A percentile compares a stretch with the other conserved stretches of the same genome.
These are phyloP conservation scores for Boletus sp. DNA, from an alignment of 768 basidiomycete species.

Conservation along the genomic window DNA sequence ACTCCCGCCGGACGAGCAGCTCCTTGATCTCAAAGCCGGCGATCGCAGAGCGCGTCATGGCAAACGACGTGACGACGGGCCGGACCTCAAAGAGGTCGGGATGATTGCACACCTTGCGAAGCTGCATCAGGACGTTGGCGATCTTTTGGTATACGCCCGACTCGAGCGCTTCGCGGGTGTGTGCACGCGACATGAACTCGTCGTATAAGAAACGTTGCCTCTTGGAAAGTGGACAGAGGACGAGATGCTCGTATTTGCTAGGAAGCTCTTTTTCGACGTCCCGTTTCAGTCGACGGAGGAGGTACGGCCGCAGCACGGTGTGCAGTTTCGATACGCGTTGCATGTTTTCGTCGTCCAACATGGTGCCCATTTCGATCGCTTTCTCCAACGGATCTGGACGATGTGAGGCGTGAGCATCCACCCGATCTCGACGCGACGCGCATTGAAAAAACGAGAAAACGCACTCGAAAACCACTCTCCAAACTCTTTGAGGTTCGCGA, in stretches of 20 bases:
- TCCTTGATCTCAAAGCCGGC: constrained; percentile 88
- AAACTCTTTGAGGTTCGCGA: constrained; percentile 92
- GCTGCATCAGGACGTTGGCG: constrained; percentile 96
- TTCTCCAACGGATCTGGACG: constrained; percentile 86
- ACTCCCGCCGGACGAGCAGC: constrained; percentile 73
- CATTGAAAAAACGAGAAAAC: constrained; percentile 30
- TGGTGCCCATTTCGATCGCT: constrained; percentile 82
- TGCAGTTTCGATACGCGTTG: constrained; percentile 88
- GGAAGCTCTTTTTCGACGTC: constrained; percentile 97
- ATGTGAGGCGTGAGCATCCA: not conserved
- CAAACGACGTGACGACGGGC: constrained; percentile 76
- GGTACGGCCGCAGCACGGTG: constrained; percentile 91
- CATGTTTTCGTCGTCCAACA: constrained; percentile 77
- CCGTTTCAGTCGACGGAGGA: constrained; percentile 93
- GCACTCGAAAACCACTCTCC: constrained; percentile 95
- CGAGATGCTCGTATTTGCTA: constrained; percentile 88
- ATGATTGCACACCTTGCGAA: constrained; percentile 95
- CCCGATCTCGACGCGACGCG: not conserved
- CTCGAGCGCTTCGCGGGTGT: constrained; percentile 77
- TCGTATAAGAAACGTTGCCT: constrained; percentile 94
- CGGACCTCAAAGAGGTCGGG: constrained; percentile 91
- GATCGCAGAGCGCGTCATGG: constrained; percentile 69
- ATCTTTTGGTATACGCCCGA: constrained; percentile 88
- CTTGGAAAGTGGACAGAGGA: constrained; percentile 85
- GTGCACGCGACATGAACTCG: constrained; percentile 89